These are phyloP conservation scores for Exobasidium cylindrosporum DNA, from an alignment of 1,284 basidiomycete genomes.

Conservation along the genomic window DNA sequence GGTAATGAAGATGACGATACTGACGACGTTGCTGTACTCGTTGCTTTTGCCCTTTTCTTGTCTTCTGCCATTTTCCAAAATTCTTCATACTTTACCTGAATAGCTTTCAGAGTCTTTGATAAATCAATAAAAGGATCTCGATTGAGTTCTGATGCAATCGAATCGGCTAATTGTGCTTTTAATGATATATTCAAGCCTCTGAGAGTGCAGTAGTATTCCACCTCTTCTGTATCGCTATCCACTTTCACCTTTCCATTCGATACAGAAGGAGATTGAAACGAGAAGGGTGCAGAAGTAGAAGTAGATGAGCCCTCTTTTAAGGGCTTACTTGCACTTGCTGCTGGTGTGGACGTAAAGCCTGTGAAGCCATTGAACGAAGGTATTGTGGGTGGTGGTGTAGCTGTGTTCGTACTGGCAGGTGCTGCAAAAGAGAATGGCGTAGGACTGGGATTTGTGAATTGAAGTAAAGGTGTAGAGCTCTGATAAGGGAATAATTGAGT, in stretches of 20 bases:
- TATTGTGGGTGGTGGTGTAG: too few species aligned
- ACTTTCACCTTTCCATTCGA: neutral
- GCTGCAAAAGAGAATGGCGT: constrained; percentile 6
- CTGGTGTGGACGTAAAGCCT: neutral
- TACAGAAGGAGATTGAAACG: too few species aligned
- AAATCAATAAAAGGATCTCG: constrained; percentile 10
- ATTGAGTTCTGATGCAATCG: neutral
- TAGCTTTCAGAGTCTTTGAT: neutral
- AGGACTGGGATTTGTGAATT: neutral
- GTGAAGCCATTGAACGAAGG: neutral
- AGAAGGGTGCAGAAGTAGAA: neutral
- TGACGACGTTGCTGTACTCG: neutral
- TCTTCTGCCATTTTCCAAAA: neutral
- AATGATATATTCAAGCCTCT: constrained; percentile 7
- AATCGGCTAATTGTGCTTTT: neutral
- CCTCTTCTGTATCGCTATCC: neutral
- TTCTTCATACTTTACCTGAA: constrained; percentile 3
- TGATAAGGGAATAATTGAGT: neutral
- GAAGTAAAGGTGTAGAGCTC: neutral
- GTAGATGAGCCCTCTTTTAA: too few species aligned
- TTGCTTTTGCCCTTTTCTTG: neutral
- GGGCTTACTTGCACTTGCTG: too few species aligned
- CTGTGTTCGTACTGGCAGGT: neutral
- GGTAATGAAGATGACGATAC: neutral
- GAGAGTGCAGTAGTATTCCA: constrained; percentile 4